Evolutionary conservation across 2,329 filamentous ascomycete genomes (phyloP), one percentile per base, ranked within the genome.

Genomic region (Cladosporium sp.): DNA sequence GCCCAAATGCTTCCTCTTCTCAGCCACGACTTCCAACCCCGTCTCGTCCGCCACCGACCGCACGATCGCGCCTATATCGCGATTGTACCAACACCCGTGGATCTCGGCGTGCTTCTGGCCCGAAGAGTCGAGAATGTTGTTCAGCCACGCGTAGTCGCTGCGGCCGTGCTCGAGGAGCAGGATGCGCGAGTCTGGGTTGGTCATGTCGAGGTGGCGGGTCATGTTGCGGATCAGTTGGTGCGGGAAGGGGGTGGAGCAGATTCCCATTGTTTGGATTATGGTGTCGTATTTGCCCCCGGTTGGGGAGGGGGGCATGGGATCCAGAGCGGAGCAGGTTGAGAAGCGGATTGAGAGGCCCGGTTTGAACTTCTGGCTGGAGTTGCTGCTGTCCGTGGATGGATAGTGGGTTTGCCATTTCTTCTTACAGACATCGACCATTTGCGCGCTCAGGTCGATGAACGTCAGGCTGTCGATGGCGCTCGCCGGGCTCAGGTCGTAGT

Each of bases 21-120:
- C 68, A 13, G 64, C 58, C 9, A 75, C 71, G 3, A 78, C 66
- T 52, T 76, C 72, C 40, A 78, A 58, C 13, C 74, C 74, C 48
- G 68, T 73, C 37, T 70, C 64, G 47, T 68, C 61, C 7, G 76
- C 74, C 47, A 72, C 75, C n/a, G 72, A 66, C 43, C 71, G 63
- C 8, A 77, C 73, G 49, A 78, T 70, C 50, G 64, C 66, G 7
- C 70, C 73, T 56, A 78, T 75, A 48, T 78, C 75, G 55, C 74
- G 74, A 56, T 78, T 77, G 70, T 71, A 77, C 73, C 74, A 78
- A 57, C 75, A 78, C 15, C 75, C 75, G 54, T 76, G 72, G 40
- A 70, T 65, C 43, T 75, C 69, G 1, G 75, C 75, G 56, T 77
- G 75, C 52, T 67, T 69, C 34, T 71, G 64, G 15, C 75, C 75